Conservation (phyloP, 164 flowering plant genomes). For the Akebia trifoliata region DNA sequence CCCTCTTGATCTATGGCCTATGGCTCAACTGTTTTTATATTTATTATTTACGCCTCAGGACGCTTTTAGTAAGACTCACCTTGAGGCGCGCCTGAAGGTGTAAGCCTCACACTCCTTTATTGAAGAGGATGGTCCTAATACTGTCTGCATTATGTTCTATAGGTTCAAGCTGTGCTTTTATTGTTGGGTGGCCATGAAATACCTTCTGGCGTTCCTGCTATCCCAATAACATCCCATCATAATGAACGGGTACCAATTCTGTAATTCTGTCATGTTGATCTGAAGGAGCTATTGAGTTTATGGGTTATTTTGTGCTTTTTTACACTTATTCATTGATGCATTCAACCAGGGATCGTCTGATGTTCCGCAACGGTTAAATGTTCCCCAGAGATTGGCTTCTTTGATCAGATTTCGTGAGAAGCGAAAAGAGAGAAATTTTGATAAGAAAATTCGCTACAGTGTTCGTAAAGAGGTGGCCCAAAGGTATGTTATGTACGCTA, state of each 20-base stretch:
- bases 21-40: too few relatives aligned
- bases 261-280: background rate
- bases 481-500: conserved; percentile 29
- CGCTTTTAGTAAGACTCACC: too few relatives aligned
- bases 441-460: conserved; percentile 65
- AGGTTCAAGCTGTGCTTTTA: conserved; percentile 71
- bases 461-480: conserved; percentile 79
- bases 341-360: conserved; percentile 30
- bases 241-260: conserved; percentile 40
- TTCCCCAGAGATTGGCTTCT: conserved; percentile 60
- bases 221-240: conserved; percentile 18
- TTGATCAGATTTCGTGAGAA: conserved; percentile 62
- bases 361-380: conserved; percentile 30
- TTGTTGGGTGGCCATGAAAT: conserved; percentile 64
- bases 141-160: conserved; percentile 10
- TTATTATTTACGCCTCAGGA: too few relatives aligned
- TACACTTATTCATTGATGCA: background rate
- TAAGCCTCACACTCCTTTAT: background rate
- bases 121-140: background rate
- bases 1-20: too few relatives aligned
- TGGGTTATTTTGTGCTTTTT: background rate
- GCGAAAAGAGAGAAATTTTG: conserved; percentile 65
- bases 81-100: too few relatives aligned
- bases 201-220: conserved; percentile 22
- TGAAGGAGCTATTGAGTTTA: background rate